Evolutionary conservation across 2,329 filamentous ascomycete species (phyloP).

Genomic region (Berkeleyomyces basicola): DNA sequence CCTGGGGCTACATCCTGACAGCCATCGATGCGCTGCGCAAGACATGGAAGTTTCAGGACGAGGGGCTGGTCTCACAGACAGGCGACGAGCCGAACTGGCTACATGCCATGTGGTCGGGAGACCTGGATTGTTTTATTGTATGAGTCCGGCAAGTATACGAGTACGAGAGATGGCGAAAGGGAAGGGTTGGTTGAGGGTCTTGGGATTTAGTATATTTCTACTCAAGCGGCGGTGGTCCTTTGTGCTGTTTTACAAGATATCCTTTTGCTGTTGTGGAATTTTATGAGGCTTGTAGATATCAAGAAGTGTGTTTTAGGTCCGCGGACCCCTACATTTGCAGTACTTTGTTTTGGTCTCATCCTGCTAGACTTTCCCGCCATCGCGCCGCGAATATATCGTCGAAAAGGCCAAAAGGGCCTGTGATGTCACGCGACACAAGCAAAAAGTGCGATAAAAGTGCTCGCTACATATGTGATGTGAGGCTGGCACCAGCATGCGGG

Average conservation of each 20-base stretch:
- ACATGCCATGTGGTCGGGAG: slow-evolving; percentile 26
- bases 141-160: slow-evolving; percentile 16
- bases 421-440: neutral
- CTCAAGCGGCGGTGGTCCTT: neutral
- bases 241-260: neutral
- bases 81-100: slow-evolving; percentile 24
- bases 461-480: neutral
- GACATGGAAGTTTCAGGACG: slow-evolving; percentile 30
- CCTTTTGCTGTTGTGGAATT: neutral
- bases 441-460: neutral
- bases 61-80: slow-evolving; percentile 12
- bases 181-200: neutral
- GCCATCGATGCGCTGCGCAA: slow-evolving; percentile 32
- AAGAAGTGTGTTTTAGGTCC: neutral
- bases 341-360: neutral
- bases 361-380: neutral
- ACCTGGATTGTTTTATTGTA: slow-evolving; percentile 31
- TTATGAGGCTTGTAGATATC: neutral
- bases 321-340: neutral
- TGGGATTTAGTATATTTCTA: neutral
- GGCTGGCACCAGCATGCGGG: neutral
- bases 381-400: neutral
- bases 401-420: neutral
- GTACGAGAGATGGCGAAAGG: neutral
- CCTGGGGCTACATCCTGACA: slow-evolving; percentile 35